Evolutionary conservation across 2,329 filamentous ascomycete species (phyloP).

Genomic region (Alternaria longipes): DNA sequence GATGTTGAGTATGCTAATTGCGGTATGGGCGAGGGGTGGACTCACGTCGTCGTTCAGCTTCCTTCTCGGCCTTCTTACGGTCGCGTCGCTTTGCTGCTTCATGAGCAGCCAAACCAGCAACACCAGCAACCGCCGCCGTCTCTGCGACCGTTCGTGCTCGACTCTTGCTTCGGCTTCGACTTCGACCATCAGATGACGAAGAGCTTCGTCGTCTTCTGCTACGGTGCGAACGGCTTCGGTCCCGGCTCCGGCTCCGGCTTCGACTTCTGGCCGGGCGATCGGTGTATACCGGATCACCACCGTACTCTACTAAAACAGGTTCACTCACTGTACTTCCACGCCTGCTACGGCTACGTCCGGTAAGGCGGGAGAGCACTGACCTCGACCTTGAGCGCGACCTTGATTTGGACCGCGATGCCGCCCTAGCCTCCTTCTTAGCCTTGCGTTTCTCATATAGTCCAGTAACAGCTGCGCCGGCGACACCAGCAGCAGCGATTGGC

Average conservation of each 20-base stretch:
- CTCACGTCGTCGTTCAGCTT: constrained; percentile 62
- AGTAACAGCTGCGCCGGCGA: constrained; percentile 68
- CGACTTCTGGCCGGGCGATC: constrained; percentile 55
- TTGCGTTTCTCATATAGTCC: constrained; percentile 71
- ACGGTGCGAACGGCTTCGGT: constrained; percentile 34
- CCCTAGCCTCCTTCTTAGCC: constrained; percentile 65
- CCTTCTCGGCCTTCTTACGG: constrained; percentile 64
- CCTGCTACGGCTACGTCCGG: constrained; percentile 46
- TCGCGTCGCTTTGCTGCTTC: constrained; percentile 66
- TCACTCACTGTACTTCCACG: constrained; percentile 57
- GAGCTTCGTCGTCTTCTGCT: constrained; percentile 55
- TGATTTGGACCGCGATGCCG: constrained; percentile 53
- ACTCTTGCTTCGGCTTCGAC: constrained; percentile 56
- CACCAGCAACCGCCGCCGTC: constrained; percentile 66
- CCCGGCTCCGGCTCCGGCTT: constrained; percentile 15
- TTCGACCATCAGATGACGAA: constrained; percentile 47
- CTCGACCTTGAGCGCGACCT: constrained; percentile 56
- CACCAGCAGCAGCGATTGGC: constrained; percentile 68
- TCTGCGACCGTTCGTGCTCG: constrained; percentile 62
- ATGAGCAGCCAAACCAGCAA: constrained; percentile 65
- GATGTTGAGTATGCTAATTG: constrained; percentile 29
- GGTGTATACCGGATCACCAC: constrained; percentile 68
- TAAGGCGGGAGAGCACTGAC: constrained; percentile 55
- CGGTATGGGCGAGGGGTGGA: constrained; percentile 27
- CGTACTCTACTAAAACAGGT: constrained; percentile 69